Conservation (phyloP, 148 eudicot genomes). For the Persicaria tinctoria region DNA sequence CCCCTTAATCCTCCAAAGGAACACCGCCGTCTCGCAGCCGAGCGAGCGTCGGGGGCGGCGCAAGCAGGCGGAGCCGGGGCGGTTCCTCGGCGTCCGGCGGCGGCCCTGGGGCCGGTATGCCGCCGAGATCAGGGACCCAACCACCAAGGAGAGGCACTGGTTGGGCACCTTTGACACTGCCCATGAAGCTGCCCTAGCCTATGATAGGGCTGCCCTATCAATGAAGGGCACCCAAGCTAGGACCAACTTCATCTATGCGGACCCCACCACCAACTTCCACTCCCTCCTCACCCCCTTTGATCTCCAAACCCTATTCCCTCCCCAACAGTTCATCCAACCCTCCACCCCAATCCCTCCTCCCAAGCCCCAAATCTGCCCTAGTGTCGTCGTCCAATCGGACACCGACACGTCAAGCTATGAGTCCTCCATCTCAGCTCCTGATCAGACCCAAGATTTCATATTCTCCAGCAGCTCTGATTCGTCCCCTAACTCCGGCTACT, state of each 20-base stretch:
- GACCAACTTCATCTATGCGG: constrained; percentile 81
- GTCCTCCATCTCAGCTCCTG: constrained; percentile 30
- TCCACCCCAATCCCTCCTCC: constrained; percentile 17
- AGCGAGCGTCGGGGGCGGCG: constrained; percentile 62
- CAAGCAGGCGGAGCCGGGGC: constrained; percentile 63
- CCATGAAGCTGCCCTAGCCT: constrained; percentile 95
- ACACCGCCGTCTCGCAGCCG: constrained; percentile 42
- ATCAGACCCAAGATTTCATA: constrained; percentile 21
- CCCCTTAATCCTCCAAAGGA: constrained; percentile 52
- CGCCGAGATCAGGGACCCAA: constrained; percentile 90
- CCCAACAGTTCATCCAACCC: constrained; percentile 8
- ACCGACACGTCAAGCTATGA: constrained; percentile 8
- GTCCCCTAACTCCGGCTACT: constrained; percentile 56
- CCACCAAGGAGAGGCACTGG: constrained; percentile 94
- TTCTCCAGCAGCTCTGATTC: constrained; percentile 21
- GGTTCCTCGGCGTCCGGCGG: constrained; percentile 76
- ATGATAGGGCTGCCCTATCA: constrained; percentile 91
- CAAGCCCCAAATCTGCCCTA: background rate
- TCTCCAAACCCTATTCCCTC: constrained; percentile 23
- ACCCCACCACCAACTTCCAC: constrained; percentile 29
- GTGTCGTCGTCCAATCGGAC: background rate
- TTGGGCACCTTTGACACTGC: constrained; percentile 96
- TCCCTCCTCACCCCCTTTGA: constrained; percentile 42
- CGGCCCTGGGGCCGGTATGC: constrained; percentile 96
- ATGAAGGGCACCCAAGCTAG: constrained; percentile 93